Conservation (phyloP, 257 asterid species). For the Leonotis leonurus region DNA sequence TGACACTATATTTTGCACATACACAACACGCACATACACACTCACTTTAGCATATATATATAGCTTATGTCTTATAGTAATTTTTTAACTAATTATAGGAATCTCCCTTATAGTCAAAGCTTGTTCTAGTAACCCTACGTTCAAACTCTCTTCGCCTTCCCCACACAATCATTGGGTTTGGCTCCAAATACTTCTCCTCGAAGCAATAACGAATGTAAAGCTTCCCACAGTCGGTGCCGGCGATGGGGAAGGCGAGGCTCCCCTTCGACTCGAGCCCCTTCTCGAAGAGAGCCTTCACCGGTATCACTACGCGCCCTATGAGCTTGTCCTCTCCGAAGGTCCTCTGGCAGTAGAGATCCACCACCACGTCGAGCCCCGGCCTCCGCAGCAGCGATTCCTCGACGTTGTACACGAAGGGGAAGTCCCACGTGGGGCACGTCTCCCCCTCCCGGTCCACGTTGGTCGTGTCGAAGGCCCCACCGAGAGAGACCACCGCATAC, state of each 20-base stretch:
- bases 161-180: not conserved
- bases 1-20: no score
- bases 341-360: not conserved
- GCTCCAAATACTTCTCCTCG: not conserved
- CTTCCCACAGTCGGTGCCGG: not conserved
- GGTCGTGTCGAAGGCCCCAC: conserved; percentile 14
- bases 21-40: not conserved
- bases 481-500: not conserved
- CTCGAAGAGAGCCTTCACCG: not conserved
- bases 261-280: not conserved
- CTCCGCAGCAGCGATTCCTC: not conserved
- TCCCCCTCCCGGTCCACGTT: not conserved
- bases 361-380: not conserved
- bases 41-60: no score
- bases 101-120: not conserved
- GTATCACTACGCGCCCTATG: not conserved
- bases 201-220: not conserved
- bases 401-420: not conserved
- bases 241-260: not conserved
- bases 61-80: no score
- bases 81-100: not conserved
- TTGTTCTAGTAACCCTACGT: not conserved
- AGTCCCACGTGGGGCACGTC: not conserved
- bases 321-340: not conserved
- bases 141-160: not conserved